Base-by-base conservation (phyloP, 495 filamentous ascomycete species). In the Hypoxylon fuscum region DNA sequence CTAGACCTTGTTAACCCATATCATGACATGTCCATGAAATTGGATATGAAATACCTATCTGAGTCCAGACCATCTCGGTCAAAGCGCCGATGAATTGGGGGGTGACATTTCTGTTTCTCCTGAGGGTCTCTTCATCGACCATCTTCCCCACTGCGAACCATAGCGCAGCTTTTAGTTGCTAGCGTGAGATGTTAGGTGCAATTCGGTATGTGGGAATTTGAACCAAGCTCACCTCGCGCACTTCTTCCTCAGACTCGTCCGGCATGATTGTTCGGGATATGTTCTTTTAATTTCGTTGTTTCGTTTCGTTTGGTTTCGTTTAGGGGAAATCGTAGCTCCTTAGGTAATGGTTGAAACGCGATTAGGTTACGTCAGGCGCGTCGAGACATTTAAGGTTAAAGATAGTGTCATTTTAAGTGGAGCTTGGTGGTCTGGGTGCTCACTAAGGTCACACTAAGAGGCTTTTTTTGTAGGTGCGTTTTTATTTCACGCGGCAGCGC, bases 21-120 rank as follows among this genome's bases (percentile, higher is more conserved):
- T n/a, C 20, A n/a, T 7, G 1, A 55, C 9, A 17, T 43, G n/a
- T n/a, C n/a, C 11, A 20, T 15, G 5, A 34, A 18, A 67, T 66
- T 37, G 49, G 37, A 59, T 57, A 59, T 31, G 35, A 20, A 65
- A 74, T 65, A 92, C 92, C 90, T 55, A 97, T 90, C 64, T 98
- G 95, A 10, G 85, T 79, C 89, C 90, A 98, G 21, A 94, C 89
- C 80, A 98, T 81, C 76, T 97, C 93, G 0, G 91, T 96, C 71
- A 98, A 75, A 0, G 92, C 92, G 8, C 87, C 93, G 66, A 97
- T 97, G 75, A 97, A 98, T 70, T 97, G 93, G 5, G 93, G 93
- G 1, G 93, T 97, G 1, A 93, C 92, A 74, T 94, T 97, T 56
- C 89, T 82, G 68, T 90, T 88, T 10, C 90, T 79, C 20, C 81